Evolutionary conservation across 2,329 filamentous ascomycete species (phyloP), one percentile per base, ranked within the genome.

Genomic region (Neofusicoccum umdonicola): DNA sequence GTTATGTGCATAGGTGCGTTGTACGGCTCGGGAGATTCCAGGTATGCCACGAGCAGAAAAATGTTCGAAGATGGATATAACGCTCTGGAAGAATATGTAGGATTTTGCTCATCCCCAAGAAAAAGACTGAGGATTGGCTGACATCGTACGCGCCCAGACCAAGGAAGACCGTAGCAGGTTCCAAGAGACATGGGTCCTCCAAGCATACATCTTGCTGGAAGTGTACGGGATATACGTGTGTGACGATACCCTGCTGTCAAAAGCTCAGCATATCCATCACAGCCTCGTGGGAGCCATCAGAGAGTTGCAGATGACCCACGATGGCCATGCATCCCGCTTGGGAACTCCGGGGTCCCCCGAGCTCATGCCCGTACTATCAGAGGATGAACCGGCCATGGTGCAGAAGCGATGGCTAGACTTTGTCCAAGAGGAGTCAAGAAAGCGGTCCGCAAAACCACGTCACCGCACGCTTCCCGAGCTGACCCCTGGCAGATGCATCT

Each of bases 401-500:
- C 54, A 44, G 13, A 44, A 34, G 6, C 39, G 39, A 1, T 57
- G 54, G 54, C 37, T 44, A 1, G 22, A 44, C 6, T 57, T 57
- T 22, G 34, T 44, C 19, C 11, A 34, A 4, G 54, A 44, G n/a
- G 54, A 57, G 22, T n/a, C 22, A 12, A 15, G 54, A 1, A 57
- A 57, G 27, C 35, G 54, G 54, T 22, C 22, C 42, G 6, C 11
- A 3, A 1, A 11, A 3, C 19, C 9, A 5, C 2, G 4, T 17
- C n/a, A 3, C 69, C 48, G 63, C 67, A 34, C 65, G 63, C 7
- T 69, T 5, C 7, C 6, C 34, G 22, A 22, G 37, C 31, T 52
- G 3, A 52, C 15, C 22, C 67, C 69, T 47, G 62, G 67, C n/a
- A 56, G 70, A 37, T 71, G 69, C 67, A 70, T 71, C 45, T 69